Evolutionary conservation across 345 rosid genomes (phyloP).

Genomic region (Salix udensis): DNA sequence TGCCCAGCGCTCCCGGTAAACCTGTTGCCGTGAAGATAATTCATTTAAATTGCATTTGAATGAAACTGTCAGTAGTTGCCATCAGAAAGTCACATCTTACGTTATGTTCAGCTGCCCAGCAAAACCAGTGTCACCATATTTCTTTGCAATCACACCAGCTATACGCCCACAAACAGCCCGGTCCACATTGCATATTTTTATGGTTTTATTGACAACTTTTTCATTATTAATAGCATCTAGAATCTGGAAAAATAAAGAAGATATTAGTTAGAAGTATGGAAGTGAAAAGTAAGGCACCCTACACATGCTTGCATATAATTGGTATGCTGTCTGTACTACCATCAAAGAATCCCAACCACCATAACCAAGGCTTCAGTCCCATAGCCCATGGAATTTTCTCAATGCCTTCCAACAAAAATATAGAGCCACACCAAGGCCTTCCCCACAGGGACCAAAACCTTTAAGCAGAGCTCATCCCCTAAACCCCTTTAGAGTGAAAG

Average conservation of each 20-base stretch:
- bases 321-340: background rate
- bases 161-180: constrained; percentile 95
- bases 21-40: constrained; percentile 39
- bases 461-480: background rate
- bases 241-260: constrained; percentile 41
- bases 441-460: background rate
- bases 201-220: constrained; percentile 65
- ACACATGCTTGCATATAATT: background rate
- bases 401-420: background rate
- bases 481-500: background rate
- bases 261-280: background rate
- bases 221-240: constrained; percentile 77
- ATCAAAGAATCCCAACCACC: background rate
- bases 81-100: constrained; percentile 43
- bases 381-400: background rate
- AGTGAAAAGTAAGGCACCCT: background rate
- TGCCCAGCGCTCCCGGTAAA: constrained; percentile 97
- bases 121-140: constrained; percentile 95
- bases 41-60: constrained; percentile 18
- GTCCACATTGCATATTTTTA: constrained; percentile 79
- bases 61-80: background rate
- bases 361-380: background rate
- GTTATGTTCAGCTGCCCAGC: constrained; percentile 94
- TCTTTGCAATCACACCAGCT: constrained; percentile 88
- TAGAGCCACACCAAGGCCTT: background rate